phyloP scores from a whole-genome alignment of 176 grass and related monocot genomes.

The Pharus latifolius region DNA sequence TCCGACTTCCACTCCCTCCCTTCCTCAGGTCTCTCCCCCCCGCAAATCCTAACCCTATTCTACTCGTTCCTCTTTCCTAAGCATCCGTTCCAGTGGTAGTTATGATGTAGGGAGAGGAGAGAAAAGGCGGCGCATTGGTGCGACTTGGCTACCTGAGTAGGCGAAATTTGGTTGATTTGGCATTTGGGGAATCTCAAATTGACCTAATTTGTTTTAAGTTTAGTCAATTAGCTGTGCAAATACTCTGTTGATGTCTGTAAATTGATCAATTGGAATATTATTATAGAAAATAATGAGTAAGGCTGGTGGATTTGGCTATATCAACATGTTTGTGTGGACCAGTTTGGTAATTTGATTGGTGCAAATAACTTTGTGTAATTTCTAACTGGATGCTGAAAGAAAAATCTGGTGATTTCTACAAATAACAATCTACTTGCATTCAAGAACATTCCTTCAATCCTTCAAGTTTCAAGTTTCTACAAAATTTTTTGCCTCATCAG shows the following conservation, averaged over 20 bases:
- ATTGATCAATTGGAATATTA: not conserved
- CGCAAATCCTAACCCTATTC: too few species aligned
- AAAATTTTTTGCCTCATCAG: not conserved
- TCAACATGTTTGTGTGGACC: not conserved
- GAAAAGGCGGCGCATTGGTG: not conserved
- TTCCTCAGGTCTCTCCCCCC: not conserved
- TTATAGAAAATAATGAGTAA: not conserved
- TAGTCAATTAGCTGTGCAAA: not conserved
- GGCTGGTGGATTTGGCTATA: not conserved
- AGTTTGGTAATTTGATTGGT: not conserved
- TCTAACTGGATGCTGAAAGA: too few species aligned
- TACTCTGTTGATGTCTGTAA: not conserved
- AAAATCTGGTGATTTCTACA: too few species aligned
- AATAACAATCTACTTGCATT: too few species aligned
- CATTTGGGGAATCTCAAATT: not conserved
- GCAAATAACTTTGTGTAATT: not conserved
- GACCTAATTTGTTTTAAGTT: conserved; percentile 3
- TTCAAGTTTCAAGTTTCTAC: not conserved
- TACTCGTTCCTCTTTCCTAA: not conserved
- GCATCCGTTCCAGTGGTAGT: not conserved
- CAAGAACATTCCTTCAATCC: too few species aligned
- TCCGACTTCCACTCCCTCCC: conserved; percentile 53
- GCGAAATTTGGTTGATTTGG: conserved; percentile 4
- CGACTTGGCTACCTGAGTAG: too few species aligned
- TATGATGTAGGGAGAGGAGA: too few species aligned